Conservation (phyloP, 768 basidiomycete species). For the Russula dissimulans region DNA sequence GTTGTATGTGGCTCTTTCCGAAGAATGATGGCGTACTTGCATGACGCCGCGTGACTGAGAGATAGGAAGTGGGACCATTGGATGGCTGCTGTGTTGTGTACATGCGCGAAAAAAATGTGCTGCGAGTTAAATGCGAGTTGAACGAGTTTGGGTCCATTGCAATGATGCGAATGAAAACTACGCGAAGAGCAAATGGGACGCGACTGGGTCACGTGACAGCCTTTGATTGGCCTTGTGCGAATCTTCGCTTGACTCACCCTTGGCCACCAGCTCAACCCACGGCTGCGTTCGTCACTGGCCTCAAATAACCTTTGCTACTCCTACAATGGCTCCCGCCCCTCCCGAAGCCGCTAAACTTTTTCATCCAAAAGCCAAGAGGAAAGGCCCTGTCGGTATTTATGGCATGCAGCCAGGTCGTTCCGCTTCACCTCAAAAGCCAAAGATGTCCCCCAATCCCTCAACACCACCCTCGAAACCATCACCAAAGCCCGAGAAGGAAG, state of each 20-base stretch:
- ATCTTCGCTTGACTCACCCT: not conserved
- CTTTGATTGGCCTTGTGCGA: not conserved
- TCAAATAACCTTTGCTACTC: not conserved
- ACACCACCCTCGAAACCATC: conserved; percentile 10
- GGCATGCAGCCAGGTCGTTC: conserved; percentile 11
- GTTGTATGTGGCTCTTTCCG: conserved; percentile 1
- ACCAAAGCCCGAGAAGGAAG: conserved; percentile 11
- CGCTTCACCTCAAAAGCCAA: conserved; percentile 8
- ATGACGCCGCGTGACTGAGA: not conserved
- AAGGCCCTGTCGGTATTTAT: conserved; percentile 8
- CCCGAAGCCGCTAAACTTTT: conserved; percentile 16
- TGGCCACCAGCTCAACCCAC: not conserved
- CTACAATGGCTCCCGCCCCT: conserved; percentile 13
- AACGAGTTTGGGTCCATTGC: conserved; percentile 3
- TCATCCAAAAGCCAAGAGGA: conserved; percentile 19
- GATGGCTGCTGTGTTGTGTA: not conserved
- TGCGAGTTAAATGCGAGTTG: not conserved
- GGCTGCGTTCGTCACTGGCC: not conserved
- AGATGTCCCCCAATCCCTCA: conserved; percentile 9
- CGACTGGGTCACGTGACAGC: conserved; percentile 1
- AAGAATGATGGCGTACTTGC: conserved; percentile 7
- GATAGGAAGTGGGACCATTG: not conserved
- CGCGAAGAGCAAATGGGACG: not conserved
- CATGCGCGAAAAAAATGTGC: conserved; percentile 7
- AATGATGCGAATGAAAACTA: no score